Percentiles rank a stretch among this genome's conserved stretches.
Conservation (phyloP, 352 stramenopile species). For the Globisporangium alternatum region DNA sequence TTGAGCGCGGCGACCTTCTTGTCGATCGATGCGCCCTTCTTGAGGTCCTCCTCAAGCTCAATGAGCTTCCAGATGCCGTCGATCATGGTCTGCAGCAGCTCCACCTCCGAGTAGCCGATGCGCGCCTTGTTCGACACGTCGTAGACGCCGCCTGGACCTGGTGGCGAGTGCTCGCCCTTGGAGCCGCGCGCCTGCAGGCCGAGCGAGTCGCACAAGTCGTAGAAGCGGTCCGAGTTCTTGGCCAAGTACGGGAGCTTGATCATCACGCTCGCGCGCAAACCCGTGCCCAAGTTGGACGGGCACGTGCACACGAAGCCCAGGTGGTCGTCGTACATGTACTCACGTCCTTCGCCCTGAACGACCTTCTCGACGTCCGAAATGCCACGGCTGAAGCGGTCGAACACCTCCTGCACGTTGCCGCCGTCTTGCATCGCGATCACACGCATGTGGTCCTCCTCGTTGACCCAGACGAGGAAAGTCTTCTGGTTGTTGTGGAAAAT, state of each 20-base stretch:
- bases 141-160: conserved; percentile 85
- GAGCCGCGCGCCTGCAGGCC: conserved; percentile 80
- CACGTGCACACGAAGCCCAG: conserved; percentile 87
- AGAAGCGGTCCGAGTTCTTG: conserved; percentile 63
- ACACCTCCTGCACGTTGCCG: conserved; percentile 90
- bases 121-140: conserved; percentile 94
- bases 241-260: conserved; percentile 82
- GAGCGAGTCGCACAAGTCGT: conserved; percentile 71
- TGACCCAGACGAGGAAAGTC: conserved; percentile 88
- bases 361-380: conserved; percentile 74
- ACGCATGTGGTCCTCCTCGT: conserved; percentile 90
- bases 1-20: conserved; percentile 52
- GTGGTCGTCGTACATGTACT: conserved; percentile 89
- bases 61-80: conserved; percentile 91
- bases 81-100: conserved; percentile 96
- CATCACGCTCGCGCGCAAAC: conserved; percentile 81
- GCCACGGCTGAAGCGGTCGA: conserved; percentile 81
- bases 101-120: conserved; percentile 92
- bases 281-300: conserved; percentile 86
- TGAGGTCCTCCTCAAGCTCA: conserved; percentile 90
- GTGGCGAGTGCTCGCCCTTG: conserved; percentile 79
- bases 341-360: conserved; percentile 78
- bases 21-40: conserved; percentile 72
- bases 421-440: conserved; percentile 90
- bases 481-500: conserved; percentile 93